These are phyloP conservation scores for Gymnopilus junonius DNA, from an alignment of 768 basidiomycete genomes.

Conservation along the genomic window DNA sequence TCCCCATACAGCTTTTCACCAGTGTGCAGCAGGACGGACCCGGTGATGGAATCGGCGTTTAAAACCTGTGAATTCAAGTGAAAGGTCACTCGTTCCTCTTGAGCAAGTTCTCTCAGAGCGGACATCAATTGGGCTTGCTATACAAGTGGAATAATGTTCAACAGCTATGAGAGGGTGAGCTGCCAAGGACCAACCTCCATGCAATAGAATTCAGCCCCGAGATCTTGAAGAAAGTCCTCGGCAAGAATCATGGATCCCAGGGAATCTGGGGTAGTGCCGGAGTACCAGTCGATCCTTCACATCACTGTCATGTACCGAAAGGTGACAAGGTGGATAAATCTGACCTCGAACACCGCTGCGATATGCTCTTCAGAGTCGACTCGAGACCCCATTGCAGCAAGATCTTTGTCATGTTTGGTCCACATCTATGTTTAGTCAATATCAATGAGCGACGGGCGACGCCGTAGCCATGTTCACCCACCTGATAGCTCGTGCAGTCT, in stretches of 20 bases:
- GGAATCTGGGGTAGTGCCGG: conserved; percentile 48
- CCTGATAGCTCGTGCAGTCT: background rate
- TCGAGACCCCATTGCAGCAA: conserved; percentile 60
- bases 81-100: conserved; percentile 51
- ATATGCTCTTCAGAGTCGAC: conserved; percentile 43
- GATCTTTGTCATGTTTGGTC: conserved; percentile 62
- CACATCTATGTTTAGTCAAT: conserved; percentile 31
- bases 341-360: conserved; percentile 35
- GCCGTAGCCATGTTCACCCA: background rate
- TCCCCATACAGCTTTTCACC: conserved; percentile 53
- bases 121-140: conserved; percentile 59
- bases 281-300: conserved; percentile 7
- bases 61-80: conserved; percentile 43
- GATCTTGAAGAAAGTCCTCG: conserved; percentile 27
- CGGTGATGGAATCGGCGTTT: conserved; percentile 32
- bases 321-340: background rate
- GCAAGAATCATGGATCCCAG: conserved; percentile 49
- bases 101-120: conserved; percentile 50
- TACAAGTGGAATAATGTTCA: background rate
- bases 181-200: conserved; percentile 38
- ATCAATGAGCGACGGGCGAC: background rate
- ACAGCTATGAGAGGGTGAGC: background rate
- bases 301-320: background rate
- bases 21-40: conserved; percentile 41
- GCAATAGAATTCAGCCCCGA: conserved; percentile 45